Evolutionary conservation across 1,284 basidiomycete genomes (phyloP), one percentile per base, ranked within the genome.

Genomic region (Clitocybe nebularis): DNA sequence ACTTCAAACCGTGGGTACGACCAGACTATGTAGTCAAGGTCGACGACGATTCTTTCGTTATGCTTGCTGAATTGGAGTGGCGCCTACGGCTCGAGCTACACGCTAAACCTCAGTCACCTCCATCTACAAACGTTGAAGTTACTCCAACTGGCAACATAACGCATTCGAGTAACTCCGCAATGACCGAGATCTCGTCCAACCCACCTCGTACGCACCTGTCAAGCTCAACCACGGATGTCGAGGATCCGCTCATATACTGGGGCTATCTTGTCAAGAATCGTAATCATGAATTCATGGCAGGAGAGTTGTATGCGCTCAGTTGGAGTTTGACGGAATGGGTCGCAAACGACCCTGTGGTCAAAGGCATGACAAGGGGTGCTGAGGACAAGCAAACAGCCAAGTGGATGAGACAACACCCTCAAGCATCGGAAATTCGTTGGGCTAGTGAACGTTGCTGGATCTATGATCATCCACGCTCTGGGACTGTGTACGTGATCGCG

Each of bases 371-470:
- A 10, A 77, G 74, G 39, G 95, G 96, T 11, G 89, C 91, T 5
- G 95, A 99, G 69, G 95, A 99, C 67, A 95, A 97, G 64, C 84
- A 92, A 57, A 88, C 87, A n/a, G 84, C 93, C 2, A 87, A 84
- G 53, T 99, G 95, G 96, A 92, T 99, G 78, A 75, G 78, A 24
- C 60, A 84, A 44, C 94, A 98, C 66, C 95, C 95, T 0, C 79
- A 84, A 36, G 79, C 84, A 8, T 67, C 77, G 24, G 75, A 84
- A 50, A 81, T 99, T 26, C 79, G 91, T 41, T 98, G 93, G 93
- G 76, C 79, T 21, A 87, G 89, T 54, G 95, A 99, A 60, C 80
- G 84, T 20, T 98, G 95, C 64, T 97, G 92, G 91, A 93, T 99
- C 52, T 97, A 99, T 65, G 95, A 99, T 63, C 94, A 97, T 65